Percentiles rank a stretch among this genome's conserved stretches.
phyloP scores from a whole-genome alignment of 345 rosid genomes.

The Dipteronia sinensis region DNA sequence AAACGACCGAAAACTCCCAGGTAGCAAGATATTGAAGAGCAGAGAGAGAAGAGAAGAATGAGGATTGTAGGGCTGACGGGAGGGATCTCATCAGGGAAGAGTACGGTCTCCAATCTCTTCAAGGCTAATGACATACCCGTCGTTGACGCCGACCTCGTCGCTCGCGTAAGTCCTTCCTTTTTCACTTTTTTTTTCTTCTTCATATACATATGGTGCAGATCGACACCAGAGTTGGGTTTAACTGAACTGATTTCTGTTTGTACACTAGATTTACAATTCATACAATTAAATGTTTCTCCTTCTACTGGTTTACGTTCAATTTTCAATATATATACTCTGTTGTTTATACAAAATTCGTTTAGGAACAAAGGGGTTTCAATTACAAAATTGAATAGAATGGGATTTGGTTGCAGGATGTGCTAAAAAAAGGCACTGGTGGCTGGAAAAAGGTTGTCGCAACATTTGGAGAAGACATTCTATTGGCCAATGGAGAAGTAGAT shows the following conservation, averaged over 20 bases:
- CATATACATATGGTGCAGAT: not conserved
- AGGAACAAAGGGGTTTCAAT: not conserved
- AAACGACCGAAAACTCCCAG: not conserved
- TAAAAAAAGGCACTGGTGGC: constrained; percentile 64
- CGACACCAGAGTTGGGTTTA: not conserved
- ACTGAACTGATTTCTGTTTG: not conserved
- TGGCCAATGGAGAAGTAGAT: constrained; percentile 61
- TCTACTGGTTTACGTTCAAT: not conserved
- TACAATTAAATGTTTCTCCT: not conserved
- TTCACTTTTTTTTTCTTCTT: not conserved
- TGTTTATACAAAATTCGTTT: not conserved
- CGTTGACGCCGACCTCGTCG: constrained; percentile 77
- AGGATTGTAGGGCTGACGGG: constrained; percentile 87
- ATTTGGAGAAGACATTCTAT: constrained; percentile 66
- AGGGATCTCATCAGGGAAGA: constrained; percentile 92
- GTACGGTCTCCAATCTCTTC: constrained; percentile 82
- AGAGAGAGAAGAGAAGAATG: constrained; percentile 35
- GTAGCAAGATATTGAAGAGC: not conserved
- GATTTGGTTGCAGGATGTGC: constrained; percentile 48
- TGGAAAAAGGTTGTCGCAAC: constrained; percentile 62
- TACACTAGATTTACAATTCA: not conserved
- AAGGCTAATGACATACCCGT: constrained; percentile 69
- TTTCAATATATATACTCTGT: not conserved
- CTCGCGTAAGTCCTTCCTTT: constrained; percentile 53
- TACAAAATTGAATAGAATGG: not conserved